A percentile compares a stretch with the other conserved stretches of the same genome.
phyloP scores from a whole-genome alignment of 2,329 filamentous ascomycete genomes.

The Scopulariopsis brevicaulis region DNA sequence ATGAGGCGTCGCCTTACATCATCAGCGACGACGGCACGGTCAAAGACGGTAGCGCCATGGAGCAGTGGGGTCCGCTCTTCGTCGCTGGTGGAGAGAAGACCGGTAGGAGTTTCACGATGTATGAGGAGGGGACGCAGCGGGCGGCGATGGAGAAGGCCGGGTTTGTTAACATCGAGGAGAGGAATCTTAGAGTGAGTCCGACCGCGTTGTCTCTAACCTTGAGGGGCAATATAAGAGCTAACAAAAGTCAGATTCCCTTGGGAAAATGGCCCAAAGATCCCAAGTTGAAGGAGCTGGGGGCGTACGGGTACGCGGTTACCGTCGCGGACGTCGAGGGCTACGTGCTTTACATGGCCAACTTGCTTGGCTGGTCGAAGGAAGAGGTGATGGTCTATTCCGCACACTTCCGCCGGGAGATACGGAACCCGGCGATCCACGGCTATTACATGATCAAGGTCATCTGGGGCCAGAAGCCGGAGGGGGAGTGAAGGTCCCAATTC shows the following conservation, averaged over 20 bases:
- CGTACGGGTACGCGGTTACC: constrained; percentile 21
- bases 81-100: constrained; percentile 18
- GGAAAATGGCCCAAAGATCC: constrained; percentile 33
- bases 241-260: constrained; percentile 15
- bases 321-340: constrained; percentile 20
- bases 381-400: constrained; percentile 20
- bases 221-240: not conserved
- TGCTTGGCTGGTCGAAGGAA: constrained; percentile 19
- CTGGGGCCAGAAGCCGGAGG: not conserved
- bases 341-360: constrained; percentile 22
- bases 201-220: not conserved
- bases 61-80: constrained; percentile 22
- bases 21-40: constrained; percentile 13
- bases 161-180: constrained; percentile 27
- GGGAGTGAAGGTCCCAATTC: no score
- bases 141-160: constrained; percentile 21
- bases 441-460: constrained; percentile 25
- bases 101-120: constrained; percentile 17
- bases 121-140: constrained; percentile 17
- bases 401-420: constrained; percentile 20
- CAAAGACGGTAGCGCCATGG: constrained; percentile 13
- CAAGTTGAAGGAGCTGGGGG: constrained; percentile 31
- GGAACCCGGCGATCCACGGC: constrained; percentile 19
- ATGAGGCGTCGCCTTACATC: constrained; percentile 18
- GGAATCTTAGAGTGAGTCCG: constrained; percentile 23